These are phyloP conservation scores for Globomyces pollinis-pini DNA, from an alignment of 192 early-diverging fungal species.

Conservation along the genomic window DNA sequence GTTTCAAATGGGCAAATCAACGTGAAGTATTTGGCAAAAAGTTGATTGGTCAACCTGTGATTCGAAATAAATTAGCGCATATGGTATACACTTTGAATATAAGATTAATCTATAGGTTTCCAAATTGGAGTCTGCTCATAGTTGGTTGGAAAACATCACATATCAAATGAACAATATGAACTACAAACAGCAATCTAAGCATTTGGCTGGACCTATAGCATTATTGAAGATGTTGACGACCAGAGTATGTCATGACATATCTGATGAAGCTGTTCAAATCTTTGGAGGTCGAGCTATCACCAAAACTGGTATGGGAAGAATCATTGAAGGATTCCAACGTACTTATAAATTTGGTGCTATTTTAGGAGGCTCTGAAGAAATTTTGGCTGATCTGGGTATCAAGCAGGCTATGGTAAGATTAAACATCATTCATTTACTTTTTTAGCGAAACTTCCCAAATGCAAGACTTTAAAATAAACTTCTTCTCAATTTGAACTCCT, in stretches of 20 bases:
- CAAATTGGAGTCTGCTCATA: slow-evolving; percentile 39
- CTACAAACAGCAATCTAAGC: slow-evolving; percentile 51
- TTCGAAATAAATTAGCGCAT: slow-evolving; percentile 56
- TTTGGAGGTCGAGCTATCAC: slow-evolving; percentile 66
- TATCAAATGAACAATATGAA: slow-evolving; percentile 64
- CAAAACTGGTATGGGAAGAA: slow-evolving; percentile 61
- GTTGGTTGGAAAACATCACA: slow-evolving; percentile 54
- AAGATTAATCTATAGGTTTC: slow-evolving; percentile 9
- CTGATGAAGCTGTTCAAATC: slow-evolving; percentile 63
- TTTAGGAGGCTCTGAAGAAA: slow-evolving; percentile 41
- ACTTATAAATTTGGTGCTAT: slow-evolving; percentile 54
- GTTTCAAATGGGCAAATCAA: slow-evolving; percentile 65
- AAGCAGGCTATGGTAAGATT: slow-evolving; percentile 58
- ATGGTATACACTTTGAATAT: slow-evolving; percentile 48
- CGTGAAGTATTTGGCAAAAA: slow-evolving; percentile 65
- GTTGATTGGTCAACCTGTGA: slow-evolving; percentile 63
- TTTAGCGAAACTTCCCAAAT: slow-evolving; percentile 41
- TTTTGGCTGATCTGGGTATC: slow-evolving; percentile 47
- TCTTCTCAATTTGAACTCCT: too few species aligned
- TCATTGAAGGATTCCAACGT: slow-evolving; percentile 56
- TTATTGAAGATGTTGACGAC: slow-evolving; percentile 51
- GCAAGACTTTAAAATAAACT: slow-evolving; percentile 8
- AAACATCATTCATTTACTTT: too few species aligned
- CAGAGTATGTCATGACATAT: slow-evolving; percentile 48
- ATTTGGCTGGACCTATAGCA: slow-evolving; percentile 61